Evolutionary conservation across 2,329 filamentous ascomycete genomes (phyloP), one percentile per base, ranked within the genome.

Genomic region (Mollisiaceae sp.): DNA sequence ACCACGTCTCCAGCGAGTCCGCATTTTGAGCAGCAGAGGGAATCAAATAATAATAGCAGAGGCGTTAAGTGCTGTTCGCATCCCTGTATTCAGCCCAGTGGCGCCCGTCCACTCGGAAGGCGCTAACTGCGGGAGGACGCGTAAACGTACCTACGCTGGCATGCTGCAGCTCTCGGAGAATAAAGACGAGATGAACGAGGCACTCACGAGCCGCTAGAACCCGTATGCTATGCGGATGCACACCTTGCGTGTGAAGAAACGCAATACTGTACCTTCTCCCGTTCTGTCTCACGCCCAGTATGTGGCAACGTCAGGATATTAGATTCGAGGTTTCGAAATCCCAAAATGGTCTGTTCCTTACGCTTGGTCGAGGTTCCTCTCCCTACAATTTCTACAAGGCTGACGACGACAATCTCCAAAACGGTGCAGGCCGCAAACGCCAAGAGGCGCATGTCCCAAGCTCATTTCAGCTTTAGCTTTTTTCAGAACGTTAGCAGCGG

Each of bases 331-430:
- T 27, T 3, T 27, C n/a, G 4, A 54, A 54, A 54, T 2, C 50
- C 9, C 32, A 18, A 54, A 18, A 18, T 18, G 50, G 50, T 32
- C 50, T 54, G 50, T 54, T 24, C 50, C 22, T 54, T 27, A 54
- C 18, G 50, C 50, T 54, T 50, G 20, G 20, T 24, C 45, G 15
- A 36, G 3, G 27, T 32, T 32, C 27, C 27, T 3, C 38, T 41
- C 4, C 14, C 14, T 39, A 9, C 2, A 12, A 18, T 9, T 41
- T 41, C 8, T 41, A 3, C 2, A 56, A 60, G 50, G 62, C 58
- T 60, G 62, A 60, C 62, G 62, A 60, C 62, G 58, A 57, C 62
- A 27, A 43, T 36, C 62, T 24, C 45, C 57, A 54, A 27, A 54
- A 27, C 5, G 12, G 9, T 35, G 22, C 24, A 18, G 27, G 32